Evolutionary conservation across 306 rosid genomes (phyloP).

Genomic region (Inga laurina): DNA sequence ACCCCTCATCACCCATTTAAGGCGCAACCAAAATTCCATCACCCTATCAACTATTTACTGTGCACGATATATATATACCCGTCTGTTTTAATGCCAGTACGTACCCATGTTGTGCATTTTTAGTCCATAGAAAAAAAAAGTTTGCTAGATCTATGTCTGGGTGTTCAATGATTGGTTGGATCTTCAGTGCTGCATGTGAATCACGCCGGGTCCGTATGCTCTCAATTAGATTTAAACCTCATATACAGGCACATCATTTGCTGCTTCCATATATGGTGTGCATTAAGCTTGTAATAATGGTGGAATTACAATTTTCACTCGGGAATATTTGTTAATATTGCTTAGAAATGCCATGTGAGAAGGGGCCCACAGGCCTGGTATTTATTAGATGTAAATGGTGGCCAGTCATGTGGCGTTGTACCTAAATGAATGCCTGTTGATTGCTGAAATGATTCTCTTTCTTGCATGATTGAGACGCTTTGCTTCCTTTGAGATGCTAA

Average conservation of each 20-base stretch:
- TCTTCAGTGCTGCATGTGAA: constrained; percentile 29
- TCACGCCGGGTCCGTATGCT: constrained; percentile 28
- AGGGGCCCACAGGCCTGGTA: constrained; percentile 47
- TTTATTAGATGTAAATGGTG: constrained; percentile 42
- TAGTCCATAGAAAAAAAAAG: neutral
- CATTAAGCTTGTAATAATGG: neutral
- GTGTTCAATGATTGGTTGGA: constrained; percentile 26
- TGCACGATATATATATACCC: no score
- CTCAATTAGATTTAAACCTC: neutral
- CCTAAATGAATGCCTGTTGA: constrained; percentile 48
- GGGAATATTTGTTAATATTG: neutral
- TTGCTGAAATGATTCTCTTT: constrained; percentile 37
- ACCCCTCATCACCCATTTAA: neutral
- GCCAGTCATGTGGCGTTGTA: constrained; percentile 54
- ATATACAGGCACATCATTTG: constrained; percentile 11
- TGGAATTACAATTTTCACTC: neutral
- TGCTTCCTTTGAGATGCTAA: constrained; percentile 31
- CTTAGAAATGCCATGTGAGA: constrained; percentile 50
- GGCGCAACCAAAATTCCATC: neutral
- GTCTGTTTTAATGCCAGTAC: neutral
- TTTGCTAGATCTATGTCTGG: neutral
- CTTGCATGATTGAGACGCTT: constrained; percentile 34
- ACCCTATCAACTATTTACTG: neutral
- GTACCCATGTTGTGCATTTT: neutral
- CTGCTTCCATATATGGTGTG: neutral